These are phyloP conservation scores for Dalbergia oliveri DNA, from an alignment of 306 rosid genomes.

Conservation along the genomic window DNA sequence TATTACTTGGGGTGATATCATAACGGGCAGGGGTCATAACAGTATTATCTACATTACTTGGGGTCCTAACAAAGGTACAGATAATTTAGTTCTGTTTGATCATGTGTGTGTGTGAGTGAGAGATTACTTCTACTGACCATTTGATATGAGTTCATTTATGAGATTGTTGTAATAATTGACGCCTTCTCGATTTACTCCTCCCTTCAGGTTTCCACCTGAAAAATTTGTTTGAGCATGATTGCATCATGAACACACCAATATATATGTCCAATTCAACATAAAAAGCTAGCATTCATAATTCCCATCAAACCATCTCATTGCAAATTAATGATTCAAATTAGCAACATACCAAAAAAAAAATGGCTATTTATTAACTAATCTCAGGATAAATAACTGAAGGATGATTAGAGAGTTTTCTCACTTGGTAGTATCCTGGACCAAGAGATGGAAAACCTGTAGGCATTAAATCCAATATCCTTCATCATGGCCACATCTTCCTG, in stretches of 20 bases:
- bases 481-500: constrained; percentile 68
- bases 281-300: not conserved
- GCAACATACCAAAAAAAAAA: not conserved
- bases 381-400: constrained; percentile 20
- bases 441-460: constrained; percentile 71
- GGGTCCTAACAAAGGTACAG: no score
- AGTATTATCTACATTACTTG: no score
- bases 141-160: constrained; percentile 59
- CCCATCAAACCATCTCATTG: not conserved
- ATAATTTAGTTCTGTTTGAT: constrained; percentile 17
- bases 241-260: constrained; percentile 14
- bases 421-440: constrained; percentile 76
- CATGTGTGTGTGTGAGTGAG: not conserved
- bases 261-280: not conserved
- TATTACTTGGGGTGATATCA: no score
- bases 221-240: constrained; percentile 25
- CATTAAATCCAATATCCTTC: constrained; percentile 68
- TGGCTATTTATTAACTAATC: not conserved
- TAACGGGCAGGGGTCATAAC: no score
- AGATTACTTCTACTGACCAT: constrained; percentile 46
- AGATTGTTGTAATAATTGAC: constrained; percentile 70
- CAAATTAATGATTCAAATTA: constrained; percentile 12
- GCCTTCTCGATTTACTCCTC: constrained; percentile 70
- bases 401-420: constrained; percentile 50
- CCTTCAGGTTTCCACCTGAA: constrained; percentile 68